Base-by-base conservation (phyloP, 2,329 filamentous ascomycete species). In the Penicillium sp. region DNA sequence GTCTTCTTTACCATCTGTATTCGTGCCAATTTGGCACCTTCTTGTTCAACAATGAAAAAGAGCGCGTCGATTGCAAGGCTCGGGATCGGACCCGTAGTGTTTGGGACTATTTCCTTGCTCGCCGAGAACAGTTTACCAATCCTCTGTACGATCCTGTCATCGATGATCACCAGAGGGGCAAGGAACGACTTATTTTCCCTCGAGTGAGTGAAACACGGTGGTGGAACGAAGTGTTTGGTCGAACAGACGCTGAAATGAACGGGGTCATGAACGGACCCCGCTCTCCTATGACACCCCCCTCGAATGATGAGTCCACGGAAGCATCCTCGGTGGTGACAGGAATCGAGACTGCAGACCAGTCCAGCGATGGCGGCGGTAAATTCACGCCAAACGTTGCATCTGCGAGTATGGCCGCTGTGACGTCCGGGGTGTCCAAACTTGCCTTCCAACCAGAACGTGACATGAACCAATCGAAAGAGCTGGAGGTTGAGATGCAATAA, bases 11-110 rank as follows among this genome's bases (percentile, higher is more conserved):
- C 69, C 94, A 99, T 71, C 83, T 96, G 1, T 93, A 97, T 70
- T 93, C 93, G 0, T 96, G 92, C 62, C 94, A 99, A 71, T 99
- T 97, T 60, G 94, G 94, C 43, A 97, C 93, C 0, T 99, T 99
- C 71, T 81, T 99, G 5, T 96, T 90, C 75, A 97, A 99, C 75
- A 95, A 86, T 52, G 94, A 99, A 72, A 94, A 92, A 67, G 90
- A 96, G 66, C 87, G 94, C 3, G 78, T 85, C 14, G 89, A 94
- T 42, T 83, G 85, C 21, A 81, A 80, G 27, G 86, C 90, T 1
- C 78, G 80, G 38, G 86, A 92, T 64, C 82, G 85, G 50, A 96
- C 92, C 3, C 83, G 89, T 3, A 96, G 91, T 21, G 94, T 97
- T 1, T 99, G 94, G 94, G 89, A 94, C 63, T 97, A 97, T 71